Evolutionary conservation across 176 grass and related monocot species (phyloP).

Genomic region (Bothriochloa decipiens): DNA sequence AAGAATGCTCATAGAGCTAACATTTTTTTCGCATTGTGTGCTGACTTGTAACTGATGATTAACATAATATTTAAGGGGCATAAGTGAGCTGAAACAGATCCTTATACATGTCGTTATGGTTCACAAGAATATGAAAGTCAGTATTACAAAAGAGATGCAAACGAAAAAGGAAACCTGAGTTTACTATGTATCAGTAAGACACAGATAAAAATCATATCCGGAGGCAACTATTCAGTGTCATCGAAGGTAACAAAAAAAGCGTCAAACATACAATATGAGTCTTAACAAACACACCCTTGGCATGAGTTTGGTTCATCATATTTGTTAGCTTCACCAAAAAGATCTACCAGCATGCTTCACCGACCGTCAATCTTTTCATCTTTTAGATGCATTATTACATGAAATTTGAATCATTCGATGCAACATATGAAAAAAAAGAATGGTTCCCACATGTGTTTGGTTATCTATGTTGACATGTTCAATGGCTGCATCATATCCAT

Average conservation of each 20-base stretch:
- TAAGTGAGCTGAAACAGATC: constrained; percentile 17
- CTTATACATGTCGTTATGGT: neutral
- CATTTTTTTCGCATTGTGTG: constrained; percentile 2
- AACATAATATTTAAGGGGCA: constrained; percentile 4
- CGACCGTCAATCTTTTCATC: constrained; percentile 46
- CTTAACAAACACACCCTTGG: constrained; percentile 56
- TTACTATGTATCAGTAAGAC: constrained; percentile 25
- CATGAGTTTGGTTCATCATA: constrained; percentile 59
- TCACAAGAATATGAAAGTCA: constrained; percentile 1
- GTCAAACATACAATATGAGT: constrained; percentile 28
- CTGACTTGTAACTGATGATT: neutral
- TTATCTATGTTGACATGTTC: constrained; percentile 16
- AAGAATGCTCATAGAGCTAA: constrained; percentile 23
- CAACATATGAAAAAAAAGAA: constrained; percentile 18
- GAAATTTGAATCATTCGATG: constrained; percentile 43
- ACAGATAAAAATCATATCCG: neutral
- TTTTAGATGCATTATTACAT: constrained; percentile 54
- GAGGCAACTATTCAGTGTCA: constrained; percentile 26
- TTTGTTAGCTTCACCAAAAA: constrained; percentile 52
- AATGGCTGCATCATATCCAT: constrained; percentile 15
- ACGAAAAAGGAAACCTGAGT: constrained; percentile 19
- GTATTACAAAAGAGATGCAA: neutral
- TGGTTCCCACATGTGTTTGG: constrained; percentile 22
- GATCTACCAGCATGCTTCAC: constrained; percentile 57
- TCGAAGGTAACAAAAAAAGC: neutral